Evolutionary conservation across 768 basidiomycete species (phyloP).

Genomic region (Strobilomyces dryophilus): DNA sequence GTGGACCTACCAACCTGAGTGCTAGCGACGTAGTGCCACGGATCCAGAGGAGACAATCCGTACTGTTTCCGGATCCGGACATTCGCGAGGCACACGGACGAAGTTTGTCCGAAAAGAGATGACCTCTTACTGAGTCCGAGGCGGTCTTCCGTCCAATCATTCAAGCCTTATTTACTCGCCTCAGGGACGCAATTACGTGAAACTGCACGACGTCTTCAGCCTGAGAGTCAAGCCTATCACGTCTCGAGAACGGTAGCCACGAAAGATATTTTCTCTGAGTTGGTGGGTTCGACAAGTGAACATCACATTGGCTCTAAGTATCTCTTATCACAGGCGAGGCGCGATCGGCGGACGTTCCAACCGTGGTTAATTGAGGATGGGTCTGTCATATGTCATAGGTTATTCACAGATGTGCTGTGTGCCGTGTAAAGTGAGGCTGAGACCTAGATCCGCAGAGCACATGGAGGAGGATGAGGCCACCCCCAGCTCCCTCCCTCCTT

Average conservation of each 20-base stretch:
- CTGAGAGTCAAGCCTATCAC: background rate
- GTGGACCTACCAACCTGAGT: background rate
- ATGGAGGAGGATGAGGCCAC: conserved; percentile 92
- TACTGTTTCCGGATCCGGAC: conserved; percentile 6
- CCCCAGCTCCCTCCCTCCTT: conserved; percentile 68
- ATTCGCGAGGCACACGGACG: conserved; percentile 23
- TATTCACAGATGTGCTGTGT: conserved; percentile 1
- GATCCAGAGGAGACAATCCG: background rate
- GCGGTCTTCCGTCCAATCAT: background rate
- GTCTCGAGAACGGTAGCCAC: background rate
- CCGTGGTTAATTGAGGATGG: conserved; percentile 30
- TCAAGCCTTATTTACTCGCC: background rate
- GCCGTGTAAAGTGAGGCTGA: conserved; percentile 1
- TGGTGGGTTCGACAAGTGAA: background rate
- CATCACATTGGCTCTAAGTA: background rate
- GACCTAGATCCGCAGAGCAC: conserved; percentile 53
- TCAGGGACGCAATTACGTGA: background rate
- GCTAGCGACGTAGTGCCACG: too few species aligned
- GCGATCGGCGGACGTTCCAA: background rate
- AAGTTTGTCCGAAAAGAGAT: conserved; percentile 9
- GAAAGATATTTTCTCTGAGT: background rate
- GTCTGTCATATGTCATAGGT: conserved; percentile 58
- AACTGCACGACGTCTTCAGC: background rate
- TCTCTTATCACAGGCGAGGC: background rate
- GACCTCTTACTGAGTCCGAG: background rate